A percentile compares a stretch with the other conserved stretches of the same genome.
Conservation (phyloP, 495 filamentous ascomycete genomes). For the Viridothelium virens region DNA sequence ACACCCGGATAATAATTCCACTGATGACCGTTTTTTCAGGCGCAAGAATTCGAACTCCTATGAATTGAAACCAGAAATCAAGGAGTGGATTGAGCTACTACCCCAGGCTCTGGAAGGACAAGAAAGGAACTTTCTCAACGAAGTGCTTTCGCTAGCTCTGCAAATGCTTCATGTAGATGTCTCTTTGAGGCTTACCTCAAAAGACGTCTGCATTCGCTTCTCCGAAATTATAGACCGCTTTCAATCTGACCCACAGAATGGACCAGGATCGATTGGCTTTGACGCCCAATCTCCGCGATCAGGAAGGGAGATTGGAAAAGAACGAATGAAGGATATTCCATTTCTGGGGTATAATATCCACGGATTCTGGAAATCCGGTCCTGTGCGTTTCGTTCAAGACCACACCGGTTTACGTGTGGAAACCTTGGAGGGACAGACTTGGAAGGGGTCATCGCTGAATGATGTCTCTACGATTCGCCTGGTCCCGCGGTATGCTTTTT, state of each 20-base stretch:
- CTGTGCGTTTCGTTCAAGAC: constrained; percentile 4
- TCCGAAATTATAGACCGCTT: not conserved
- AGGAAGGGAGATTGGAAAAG: not conserved
- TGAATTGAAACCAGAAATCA: not conserved
- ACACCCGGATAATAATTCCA: not conserved
- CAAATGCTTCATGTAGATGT: constrained; percentile 7
- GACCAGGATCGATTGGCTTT: not conserved
- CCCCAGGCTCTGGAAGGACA: not conserved
- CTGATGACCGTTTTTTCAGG: not conserved
- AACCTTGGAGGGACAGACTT: not conserved
- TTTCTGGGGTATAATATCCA: not conserved
- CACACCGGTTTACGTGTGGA: not conserved
- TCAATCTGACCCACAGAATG: not conserved
- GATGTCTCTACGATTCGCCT: not conserved
- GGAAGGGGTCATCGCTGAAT: not conserved
- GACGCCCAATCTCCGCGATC: not conserved
- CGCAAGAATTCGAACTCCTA: not conserved
- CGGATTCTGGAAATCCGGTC: not conserved
- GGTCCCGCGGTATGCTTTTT: not conserved
- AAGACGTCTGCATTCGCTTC: not conserved
- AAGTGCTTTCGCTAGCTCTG: not conserved
- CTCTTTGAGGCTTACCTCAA: not conserved
- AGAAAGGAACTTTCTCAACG: not conserved
- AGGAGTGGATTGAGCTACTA: not conserved
- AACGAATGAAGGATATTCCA: not conserved